Evolutionary conservation across 23 red algal genomes (phyloP).

Genomic region (Chondrus crispus): DNA sequence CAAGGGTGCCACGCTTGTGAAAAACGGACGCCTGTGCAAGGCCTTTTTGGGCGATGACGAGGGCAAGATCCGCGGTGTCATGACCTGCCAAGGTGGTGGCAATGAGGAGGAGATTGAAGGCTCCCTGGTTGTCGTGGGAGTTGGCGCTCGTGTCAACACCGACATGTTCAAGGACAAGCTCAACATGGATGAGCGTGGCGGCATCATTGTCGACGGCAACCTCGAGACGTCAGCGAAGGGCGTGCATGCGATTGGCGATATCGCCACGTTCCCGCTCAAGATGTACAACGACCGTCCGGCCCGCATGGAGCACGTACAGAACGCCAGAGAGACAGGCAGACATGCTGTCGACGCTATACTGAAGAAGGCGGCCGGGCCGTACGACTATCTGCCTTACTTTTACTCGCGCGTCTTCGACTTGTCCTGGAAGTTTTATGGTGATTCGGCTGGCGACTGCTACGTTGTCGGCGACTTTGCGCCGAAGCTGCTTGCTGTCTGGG

Average conservation of each 20-base stretch:
- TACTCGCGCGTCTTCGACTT: constrained; percentile 89
- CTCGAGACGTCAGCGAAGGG: constrained; percentile 58
- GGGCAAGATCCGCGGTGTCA: constrained; percentile 42
- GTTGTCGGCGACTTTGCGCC: constrained; percentile 80
- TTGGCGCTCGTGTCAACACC: constrained; percentile 79
- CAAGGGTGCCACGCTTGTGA: constrained; percentile 72
- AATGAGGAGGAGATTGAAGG: constrained; percentile 46
- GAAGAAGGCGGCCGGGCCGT: constrained; percentile 10
- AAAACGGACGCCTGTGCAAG: constrained; percentile 74
- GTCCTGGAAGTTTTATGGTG: constrained; percentile 96
- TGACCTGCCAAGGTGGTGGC: constrained; percentile 48
- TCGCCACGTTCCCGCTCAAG: constrained; percentile 88
- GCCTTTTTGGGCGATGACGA: constrained; percentile 73
- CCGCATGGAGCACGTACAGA: constrained; percentile 93
- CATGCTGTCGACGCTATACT: constrained; percentile 88
- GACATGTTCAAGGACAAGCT: constrained; percentile 67
- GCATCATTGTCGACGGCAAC: constrained; percentile 79
- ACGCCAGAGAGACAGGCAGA: constrained; percentile 85
- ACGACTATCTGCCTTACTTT: constrained; percentile 99
- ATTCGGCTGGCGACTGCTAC: constrained; percentile 67
- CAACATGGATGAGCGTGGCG: constrained; percentile 85
- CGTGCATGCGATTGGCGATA: constrained; percentile 88
- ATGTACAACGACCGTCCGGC: constrained; percentile 76
- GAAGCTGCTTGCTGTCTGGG: constrained; percentile 83
- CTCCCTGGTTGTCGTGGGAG: constrained; percentile 84